Percentiles rank a stretch among this genome's conserved stretches.
These are phyloP conservation scores for Talaromyces atroroseus DNA, from an alignment of 2,329 filamentous ascomycete genomes.

Conservation along the genomic window DNA sequence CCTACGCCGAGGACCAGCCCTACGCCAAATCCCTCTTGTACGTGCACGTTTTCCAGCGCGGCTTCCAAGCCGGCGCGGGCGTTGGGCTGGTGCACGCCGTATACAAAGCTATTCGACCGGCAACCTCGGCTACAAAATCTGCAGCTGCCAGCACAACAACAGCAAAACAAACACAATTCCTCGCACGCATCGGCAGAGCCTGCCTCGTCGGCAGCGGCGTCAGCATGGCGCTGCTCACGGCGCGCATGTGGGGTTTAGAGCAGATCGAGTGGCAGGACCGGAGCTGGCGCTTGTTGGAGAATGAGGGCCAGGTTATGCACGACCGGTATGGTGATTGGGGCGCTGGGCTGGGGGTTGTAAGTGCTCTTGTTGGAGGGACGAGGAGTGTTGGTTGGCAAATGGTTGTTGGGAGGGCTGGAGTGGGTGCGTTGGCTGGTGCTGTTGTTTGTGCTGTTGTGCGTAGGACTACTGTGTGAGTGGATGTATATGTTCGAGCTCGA, in stretches of 20 bases:
- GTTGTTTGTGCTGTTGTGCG: not conserved
- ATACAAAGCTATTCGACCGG: constrained; percentile 10
- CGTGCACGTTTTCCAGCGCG: constrained; percentile 55
- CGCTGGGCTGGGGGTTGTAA: not conserved
- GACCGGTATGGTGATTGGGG: constrained; percentile 1
- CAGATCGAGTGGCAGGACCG: constrained; percentile 61
- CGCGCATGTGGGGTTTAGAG: constrained; percentile 52
- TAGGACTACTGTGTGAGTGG: not conserved
- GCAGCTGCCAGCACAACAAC: not conserved
- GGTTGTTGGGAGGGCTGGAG: not conserved
- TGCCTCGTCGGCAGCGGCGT: constrained; percentile 43
- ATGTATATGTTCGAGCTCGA: no score
- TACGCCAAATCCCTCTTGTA: constrained; percentile 51
- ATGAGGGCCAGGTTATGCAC: constrained; percentile 45
- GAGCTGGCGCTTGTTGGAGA: constrained; percentile 57
- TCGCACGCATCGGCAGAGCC: constrained; percentile 44
- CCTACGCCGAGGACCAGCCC: constrained; percentile 61
- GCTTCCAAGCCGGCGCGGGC: constrained; percentile 49
- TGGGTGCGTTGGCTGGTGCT: not conserved
- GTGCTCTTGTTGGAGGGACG: not conserved
- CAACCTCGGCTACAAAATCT: not conserved
- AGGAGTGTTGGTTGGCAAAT: not conserved
- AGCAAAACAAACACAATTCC: constrained; percentile 26
- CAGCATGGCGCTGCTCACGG: constrained; percentile 40
- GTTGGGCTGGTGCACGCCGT: constrained; percentile 41